Base-by-base conservation (phyloP, 2,329 filamentous ascomycete genomes). In the Xylariomycetidae sp. region DNA sequence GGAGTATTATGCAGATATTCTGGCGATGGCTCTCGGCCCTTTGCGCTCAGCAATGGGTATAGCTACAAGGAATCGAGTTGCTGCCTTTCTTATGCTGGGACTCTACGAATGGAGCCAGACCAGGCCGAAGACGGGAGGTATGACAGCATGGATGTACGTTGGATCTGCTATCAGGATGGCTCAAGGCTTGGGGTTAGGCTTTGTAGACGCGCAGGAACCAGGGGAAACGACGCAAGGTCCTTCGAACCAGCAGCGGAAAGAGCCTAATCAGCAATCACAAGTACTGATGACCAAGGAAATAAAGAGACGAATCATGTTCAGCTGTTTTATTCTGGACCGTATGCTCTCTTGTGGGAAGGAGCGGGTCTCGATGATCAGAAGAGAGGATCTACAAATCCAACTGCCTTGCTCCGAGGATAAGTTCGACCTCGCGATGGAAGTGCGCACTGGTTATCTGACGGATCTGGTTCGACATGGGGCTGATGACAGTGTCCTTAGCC, bases 51-150 rank as follows among this genome's bases (percentile, higher is more conserved):
- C 61, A 30, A 67, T 76, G 46, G 67, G 66, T 10, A 58, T 57
- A 8, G 70, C 74, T 4, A 77, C 74, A 1, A 62, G 85, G 4
- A 77, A 84, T 39, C 69, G 77, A 12, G 75, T 79, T 1, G 81
- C 86, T 44, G 78, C 80, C 1, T 69, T 80, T 28, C 64, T 87
- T 8, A 85, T 87, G 80, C 65, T 88, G 6, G 78, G 74, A 2
- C 62, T 85, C 9, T 83, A 86, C 41, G 80, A 86, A 42, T 86
- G 82, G 81, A 78, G 77, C 9, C 79, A 80, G 53, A 70, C 72
- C 7, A 63, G 70, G 5, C 60, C 61, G 4, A 60, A 61, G 30
- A 51, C 55, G 2, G 66, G 64, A 41, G 80, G 80, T 2, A 57
- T 72, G 14, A 72, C 72, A 25, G 80, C 80, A 11, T 87, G 80